Evolutionary conservation across 768 basidiomycete species (phyloP).

Genomic region (Kwoniella heveanensis): DNA sequence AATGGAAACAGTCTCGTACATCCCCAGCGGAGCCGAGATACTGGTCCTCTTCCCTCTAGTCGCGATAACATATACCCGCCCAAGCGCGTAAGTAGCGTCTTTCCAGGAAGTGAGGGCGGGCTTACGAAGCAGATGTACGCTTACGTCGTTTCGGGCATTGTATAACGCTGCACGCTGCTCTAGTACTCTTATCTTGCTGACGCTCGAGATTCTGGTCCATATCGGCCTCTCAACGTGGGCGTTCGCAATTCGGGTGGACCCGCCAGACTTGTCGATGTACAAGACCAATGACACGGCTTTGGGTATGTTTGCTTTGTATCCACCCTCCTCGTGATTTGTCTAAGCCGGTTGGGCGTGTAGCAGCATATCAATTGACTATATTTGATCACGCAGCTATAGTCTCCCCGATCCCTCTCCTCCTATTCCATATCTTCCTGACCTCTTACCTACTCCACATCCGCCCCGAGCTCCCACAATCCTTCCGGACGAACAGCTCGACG

Average conservation of each 20-base stretch:
- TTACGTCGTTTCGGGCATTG: too few relatives aligned
- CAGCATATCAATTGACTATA: too few relatives aligned
- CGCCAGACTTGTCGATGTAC: constrained; percentile 1
- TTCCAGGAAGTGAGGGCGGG: too few relatives aligned
- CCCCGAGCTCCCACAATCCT: constrained; percentile 4
- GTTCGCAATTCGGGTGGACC: neutral
- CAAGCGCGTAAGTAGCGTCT: neutral
- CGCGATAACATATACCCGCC: neutral
- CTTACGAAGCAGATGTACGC: too few relatives aligned
- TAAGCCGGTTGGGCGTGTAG: too few relatives aligned
- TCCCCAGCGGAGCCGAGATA: neutral
- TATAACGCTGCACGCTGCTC: too few relatives aligned
- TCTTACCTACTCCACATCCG: constrained; percentile 20
- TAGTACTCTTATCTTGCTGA: constrained; percentile 2
- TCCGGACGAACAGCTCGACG: constrained; percentile 1
- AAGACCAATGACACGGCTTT: constrained; percentile 22
- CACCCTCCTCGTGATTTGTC: too few relatives aligned
- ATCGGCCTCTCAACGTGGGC: neutral
- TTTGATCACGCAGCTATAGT: constrained; percentile 13
- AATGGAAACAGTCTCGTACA: neutral
- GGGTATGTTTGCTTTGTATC: constrained; percentile 16
- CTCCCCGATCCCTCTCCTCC: constrained; percentile 20
- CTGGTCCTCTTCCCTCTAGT: neutral
- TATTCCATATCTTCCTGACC: constrained; percentile 18
- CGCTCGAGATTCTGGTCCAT: neutral